phyloP scores from a whole-genome alignment of 2,329 filamentous ascomycete species.

The Sporothrix brunneoviolacea region DNA sequence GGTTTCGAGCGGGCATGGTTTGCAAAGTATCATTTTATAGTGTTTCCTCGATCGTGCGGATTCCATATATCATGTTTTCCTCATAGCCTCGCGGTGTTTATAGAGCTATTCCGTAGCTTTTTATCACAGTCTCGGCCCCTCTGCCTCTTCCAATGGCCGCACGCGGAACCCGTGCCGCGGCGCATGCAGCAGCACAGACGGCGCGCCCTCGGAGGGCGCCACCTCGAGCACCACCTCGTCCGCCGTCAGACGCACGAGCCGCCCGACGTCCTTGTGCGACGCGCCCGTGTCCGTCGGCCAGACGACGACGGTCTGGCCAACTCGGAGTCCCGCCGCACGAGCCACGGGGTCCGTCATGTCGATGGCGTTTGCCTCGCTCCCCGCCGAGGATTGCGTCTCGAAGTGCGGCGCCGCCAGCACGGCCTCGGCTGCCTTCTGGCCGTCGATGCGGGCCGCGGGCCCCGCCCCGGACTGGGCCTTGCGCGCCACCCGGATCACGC shows the following conservation, averaged over 20 bases:
- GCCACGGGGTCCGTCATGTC: conserved; percentile 38
- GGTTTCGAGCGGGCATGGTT: too few species aligned
- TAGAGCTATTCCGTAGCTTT: too few species aligned
- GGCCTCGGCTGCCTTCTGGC: conserved; percentile 44
- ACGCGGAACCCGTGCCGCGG: conserved; percentile 55
- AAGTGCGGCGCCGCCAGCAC: conserved; percentile 41
- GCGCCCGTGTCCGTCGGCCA: conserved; percentile 58
- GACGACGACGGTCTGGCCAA: conserved; percentile 49
- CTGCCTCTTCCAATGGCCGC: conserved; percentile 21
- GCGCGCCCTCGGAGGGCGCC: conserved; percentile 28
- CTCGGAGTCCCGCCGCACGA: conserved; percentile 39
- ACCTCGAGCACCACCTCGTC: conserved; percentile 55
- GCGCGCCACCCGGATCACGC: conserved; percentile 37
- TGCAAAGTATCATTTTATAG: too few species aligned
- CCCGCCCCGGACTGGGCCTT: conserved; percentile 22
- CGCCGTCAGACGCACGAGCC: conserved; percentile 43
- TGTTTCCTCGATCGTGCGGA: too few species aligned
- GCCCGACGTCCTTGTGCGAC: conserved; percentile 51
- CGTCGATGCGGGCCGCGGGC: conserved; percentile 34
- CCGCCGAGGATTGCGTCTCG: conserved; percentile 28
- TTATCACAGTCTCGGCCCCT: conserved; percentile 15
- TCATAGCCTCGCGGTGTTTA: too few species aligned
- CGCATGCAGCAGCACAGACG: conserved; percentile 49
- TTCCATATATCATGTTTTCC: too few species aligned
- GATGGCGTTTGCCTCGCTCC: conserved; percentile 31